Conservation (phyloP, 2,329 filamentous ascomycete genomes). For the Pyricularia pennisetigena region DNA sequence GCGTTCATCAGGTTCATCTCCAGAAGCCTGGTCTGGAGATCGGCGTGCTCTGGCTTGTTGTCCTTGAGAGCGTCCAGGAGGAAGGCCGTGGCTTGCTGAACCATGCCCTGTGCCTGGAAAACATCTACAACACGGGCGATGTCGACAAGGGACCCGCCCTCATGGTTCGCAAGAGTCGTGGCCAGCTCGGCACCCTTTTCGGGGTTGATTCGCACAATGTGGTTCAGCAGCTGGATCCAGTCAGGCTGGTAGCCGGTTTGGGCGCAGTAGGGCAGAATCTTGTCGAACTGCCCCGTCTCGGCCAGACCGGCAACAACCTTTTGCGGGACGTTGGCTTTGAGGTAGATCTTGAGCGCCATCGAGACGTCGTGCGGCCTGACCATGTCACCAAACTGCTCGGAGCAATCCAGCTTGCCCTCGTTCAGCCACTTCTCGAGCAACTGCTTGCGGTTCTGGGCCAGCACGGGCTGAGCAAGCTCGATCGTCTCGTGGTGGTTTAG, state of each 20-base stretch:
- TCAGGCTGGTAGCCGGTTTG: constrained; percentile 88
- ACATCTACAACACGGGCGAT: constrained; percentile 93
- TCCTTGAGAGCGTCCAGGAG: constrained; percentile 90
- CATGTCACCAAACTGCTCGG: constrained; percentile 91
- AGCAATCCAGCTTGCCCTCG: constrained; percentile 92
- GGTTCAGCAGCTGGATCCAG: constrained; percentile 83
- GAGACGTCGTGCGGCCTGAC: constrained; percentile 83
- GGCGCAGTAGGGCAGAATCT: constrained; percentile 85
- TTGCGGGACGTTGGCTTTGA: constrained; percentile 79
- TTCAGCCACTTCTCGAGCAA: constrained; percentile 96
- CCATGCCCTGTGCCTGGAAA: constrained; percentile 96
- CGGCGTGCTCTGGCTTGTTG: constrained; percentile 86
- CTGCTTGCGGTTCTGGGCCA: constrained; percentile 90
- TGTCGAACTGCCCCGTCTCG: constrained; percentile 92
- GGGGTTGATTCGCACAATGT: constrained; percentile 82
- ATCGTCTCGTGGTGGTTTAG: constrained; percentile 91
- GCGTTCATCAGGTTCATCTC: constrained; percentile 98
- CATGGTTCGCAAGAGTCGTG: constrained; percentile 80
- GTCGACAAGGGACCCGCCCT: constrained; percentile 79
- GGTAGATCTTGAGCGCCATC: constrained; percentile 80
- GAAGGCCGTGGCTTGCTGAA: constrained; percentile 97
- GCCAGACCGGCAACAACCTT: constrained; percentile 95
- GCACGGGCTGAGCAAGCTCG: constrained; percentile 84
- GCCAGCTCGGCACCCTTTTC: constrained; percentile 96
- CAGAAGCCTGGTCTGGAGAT: constrained; percentile 85